Base-by-base conservation (phyloP, 2,329 filamentous ascomycete species). In the Claviceps pazoutovae region DNA sequence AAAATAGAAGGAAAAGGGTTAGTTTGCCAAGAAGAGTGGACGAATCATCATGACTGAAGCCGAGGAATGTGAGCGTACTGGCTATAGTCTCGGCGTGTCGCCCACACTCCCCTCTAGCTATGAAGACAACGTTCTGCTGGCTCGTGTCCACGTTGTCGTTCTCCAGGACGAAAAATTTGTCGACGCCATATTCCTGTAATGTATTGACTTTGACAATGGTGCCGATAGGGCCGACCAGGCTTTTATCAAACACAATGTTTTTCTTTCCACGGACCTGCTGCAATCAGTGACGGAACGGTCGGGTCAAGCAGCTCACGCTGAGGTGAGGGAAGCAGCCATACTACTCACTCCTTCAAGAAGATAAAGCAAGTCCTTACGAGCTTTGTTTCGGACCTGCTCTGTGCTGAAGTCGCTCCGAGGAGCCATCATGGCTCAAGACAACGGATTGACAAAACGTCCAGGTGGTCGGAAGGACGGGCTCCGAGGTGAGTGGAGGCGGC, bases 121-220 rank as follows among this genome's bases (percentile, higher is more conserved):
- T 80, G 71, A 97, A 98, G 58, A 98, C 80, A 56, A 98, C 82
- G 74, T 96, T 98, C 63, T 87, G 83, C 71, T 97, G 93, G 62
- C 85, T 94, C 17, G 88, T 86, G 68, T 97, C 91, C 67, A 89
- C 84, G 69, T 98, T 97, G 63, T 85, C 81, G 69, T 96, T 97
- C 68, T 98, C 93, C 46, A 98, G 75, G 63, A 96, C 85, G 74
- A 97, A 98, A 59, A 96, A 88, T 68, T 95, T 95, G 68, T 97
- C 90, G 59, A 98, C 90, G 34, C 94, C 94, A 71, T 97, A 96
- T 63, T 98, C 93, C 65, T 97, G 88, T 16, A 96, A 78, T 9
- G 87, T 91, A 21, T 91, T 91, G 63, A 96, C 95, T 67, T 96
- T 96, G 71, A 95, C 88, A 59, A 98, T 84, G 54, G 91, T 78